Percentiles rank a stretch among this genome's conserved stretches.
These are phyloP conservation scores for Cephaloascus albidus DNA, from an alignment of 805 yeast species.

Conservation along the genomic window DNA sequence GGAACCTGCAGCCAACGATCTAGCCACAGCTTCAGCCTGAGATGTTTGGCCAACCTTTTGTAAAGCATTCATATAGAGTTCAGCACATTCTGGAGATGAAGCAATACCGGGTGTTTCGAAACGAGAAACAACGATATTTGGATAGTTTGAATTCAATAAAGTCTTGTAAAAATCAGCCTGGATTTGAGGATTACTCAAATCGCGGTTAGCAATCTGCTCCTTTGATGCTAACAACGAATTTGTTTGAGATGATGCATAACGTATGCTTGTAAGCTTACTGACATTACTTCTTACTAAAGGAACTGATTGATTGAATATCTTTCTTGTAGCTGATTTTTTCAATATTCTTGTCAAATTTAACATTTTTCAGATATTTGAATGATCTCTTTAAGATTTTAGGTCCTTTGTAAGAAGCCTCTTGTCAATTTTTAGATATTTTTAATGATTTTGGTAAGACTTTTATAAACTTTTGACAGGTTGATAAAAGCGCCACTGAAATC, in stretches of 20 bases:
- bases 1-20: conserved; percentile 28
- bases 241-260: background rate
- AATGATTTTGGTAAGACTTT: no score
- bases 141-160: conserved; percentile 72
- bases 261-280: background rate
- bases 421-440: no score
- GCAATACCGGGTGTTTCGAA: conserved; percentile 94
- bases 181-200: conserved; percentile 52
- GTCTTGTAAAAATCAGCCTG: conserved; percentile 82
- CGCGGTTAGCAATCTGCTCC: conserved; percentile 83
- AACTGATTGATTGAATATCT: no score
- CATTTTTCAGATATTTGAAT: no score
- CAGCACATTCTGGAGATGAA: conserved; percentile 67
- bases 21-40: conserved; percentile 64
- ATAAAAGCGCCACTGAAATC: no score
- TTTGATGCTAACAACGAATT: conserved; percentile 34
- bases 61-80: conserved; percentile 73
- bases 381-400: no score
- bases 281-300: no score
- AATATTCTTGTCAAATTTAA: background rate
- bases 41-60: conserved; percentile 66
- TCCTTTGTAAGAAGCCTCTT: no score
- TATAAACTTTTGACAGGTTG: no score
- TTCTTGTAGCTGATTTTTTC: background rate
- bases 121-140: conserved; percentile 93